A percentile compares a stretch with the other conserved stretches of the same genome.
phyloP scores from a whole-genome alignment of 192 early-diverging fungal species.

The Diversispora epigaea region DNA sequence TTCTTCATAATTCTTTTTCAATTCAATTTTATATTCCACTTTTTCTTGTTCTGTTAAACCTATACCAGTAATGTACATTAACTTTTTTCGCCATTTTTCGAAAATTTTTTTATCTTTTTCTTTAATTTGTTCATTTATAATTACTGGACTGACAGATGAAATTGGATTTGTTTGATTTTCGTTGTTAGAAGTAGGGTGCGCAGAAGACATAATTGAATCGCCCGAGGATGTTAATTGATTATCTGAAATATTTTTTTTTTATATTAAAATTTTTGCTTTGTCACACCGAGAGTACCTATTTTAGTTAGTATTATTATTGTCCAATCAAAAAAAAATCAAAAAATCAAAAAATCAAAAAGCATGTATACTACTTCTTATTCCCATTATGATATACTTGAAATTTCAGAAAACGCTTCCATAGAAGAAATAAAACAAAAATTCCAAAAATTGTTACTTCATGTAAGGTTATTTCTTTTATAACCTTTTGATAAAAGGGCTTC shows the following conservation, averaged over 20 bases:
- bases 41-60: conserved; percentile 57
- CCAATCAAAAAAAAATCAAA: too few relatives aligned
- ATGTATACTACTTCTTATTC: background rate
- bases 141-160: too few relatives aligned
- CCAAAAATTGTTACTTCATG: conserved; percentile 54
- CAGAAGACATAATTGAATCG: too few relatives aligned
- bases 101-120: conserved; percentile 60
- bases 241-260: too few relatives aligned
- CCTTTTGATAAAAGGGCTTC: background rate
- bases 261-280: too few relatives aligned
- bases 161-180: too few relatives aligned
- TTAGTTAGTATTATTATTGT: too few relatives aligned
- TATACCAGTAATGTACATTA: conserved; percentile 60
- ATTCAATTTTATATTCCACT: conserved; percentile 34
- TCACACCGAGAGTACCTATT: too few relatives aligned
- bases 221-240: too few relatives aligned
- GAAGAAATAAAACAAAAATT: conserved; percentile 55
- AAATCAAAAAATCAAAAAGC: too few relatives aligned
- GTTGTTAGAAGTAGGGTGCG: too few relatives aligned
- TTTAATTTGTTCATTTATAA: background rate
- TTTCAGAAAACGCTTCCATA: conserved; percentile 41
- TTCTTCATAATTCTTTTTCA: conserved; percentile 50
- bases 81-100: conserved; percentile 59
- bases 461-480: conserved; percentile 30
- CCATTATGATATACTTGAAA: conserved; percentile 58